Evolutionary conservation across 306 rosid genomes (phyloP), one percentile per base, ranked within the genome.

Genomic region (Sicyos baderoa): DNA sequence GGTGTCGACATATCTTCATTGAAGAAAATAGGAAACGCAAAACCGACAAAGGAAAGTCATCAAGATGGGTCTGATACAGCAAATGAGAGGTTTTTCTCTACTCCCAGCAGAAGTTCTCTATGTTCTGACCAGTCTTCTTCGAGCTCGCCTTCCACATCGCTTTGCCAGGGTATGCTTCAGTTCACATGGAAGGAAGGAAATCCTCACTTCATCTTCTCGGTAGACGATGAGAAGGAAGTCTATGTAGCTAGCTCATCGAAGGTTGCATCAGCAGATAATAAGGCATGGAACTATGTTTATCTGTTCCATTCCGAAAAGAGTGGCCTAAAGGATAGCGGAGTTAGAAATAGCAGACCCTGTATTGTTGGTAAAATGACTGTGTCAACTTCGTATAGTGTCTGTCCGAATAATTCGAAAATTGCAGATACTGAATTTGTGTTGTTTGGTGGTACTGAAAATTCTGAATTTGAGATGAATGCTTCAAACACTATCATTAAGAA

Each of bases 121-220:
- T 64, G 76, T 79, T 86, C 86, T 7, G 89, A 86, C 75, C 79
- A 73, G 76, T 79, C 90, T 72, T 81, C 74, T 54, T 81, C 76
- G 1, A 70, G 79, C 55, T 75, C 89, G 4, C 68, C 88, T 64
- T 74, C 86, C 15, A 71, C 94, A 7, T 17, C 75, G 40, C 50
- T 79, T 57, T 81, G 83, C 69, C 97, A 81, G 73, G 97, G 96
- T 74, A 94, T 94, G 99, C 91, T 94, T 58, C 97, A 94, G 71
- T 94, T 91, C 62, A 83, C 85, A 0, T 94, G 97, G 99, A 88
- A 79, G 80, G 84, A 75, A 25, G 97, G 97, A 65, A 63, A 75
- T 78, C 99, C 96, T 77, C 90, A 67, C 69, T 90, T 90, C 80
- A 83, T 88, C 49, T 88, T 90, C 82, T 84, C 95, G 4, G 85